Evolutionary conservation across 1,284 basidiomycete species (phyloP).

Genomic region (Trametes hirsuta): DNA sequence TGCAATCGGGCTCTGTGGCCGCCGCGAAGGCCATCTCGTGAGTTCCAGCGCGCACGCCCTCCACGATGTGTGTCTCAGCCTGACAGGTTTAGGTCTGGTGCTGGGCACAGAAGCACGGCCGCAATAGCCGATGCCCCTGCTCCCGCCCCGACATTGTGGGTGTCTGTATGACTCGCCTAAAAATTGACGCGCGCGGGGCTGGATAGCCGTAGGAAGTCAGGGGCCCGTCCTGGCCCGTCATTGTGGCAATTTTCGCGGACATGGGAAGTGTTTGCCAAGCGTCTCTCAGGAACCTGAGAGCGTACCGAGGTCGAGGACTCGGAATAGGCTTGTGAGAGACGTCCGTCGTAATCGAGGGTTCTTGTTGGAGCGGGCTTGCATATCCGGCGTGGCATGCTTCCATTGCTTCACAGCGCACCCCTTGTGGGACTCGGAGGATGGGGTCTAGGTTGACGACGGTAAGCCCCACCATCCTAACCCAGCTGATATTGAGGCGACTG

Average conservation of each 20-base stretch:
- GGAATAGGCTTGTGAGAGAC: not conserved
- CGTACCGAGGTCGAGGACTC: conserved; percentile 5
- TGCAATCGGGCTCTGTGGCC: too few relatives aligned
- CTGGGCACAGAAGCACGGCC: not conserved
- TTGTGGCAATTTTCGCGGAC: not conserved
- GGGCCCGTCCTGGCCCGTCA: too few relatives aligned
- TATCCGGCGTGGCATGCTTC: not conserved
- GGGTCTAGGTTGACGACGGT: too few relatives aligned
- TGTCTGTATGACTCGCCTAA: conserved; percentile 13
- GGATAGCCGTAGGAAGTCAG: not conserved
- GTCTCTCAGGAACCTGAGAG: conserved; percentile 14
- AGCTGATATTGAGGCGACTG: too few relatives aligned
- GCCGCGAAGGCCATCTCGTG: too few relatives aligned
- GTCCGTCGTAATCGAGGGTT: not conserved
- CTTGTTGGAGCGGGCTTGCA: not conserved
- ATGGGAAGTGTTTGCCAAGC: conserved; percentile 1
- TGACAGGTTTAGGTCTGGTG: not conserved
- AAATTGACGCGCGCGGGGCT: not conserved
- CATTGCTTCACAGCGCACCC: not conserved
- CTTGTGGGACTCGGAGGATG: not conserved
- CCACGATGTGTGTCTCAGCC: not conserved
- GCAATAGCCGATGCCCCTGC: not conserved
- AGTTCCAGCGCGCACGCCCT: not conserved
- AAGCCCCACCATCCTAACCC: too few relatives aligned
- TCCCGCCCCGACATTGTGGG: conserved; percentile 16